Conservation (phyloP, 257 asterid genomes). For the Leptodermis oblonga region DNA sequence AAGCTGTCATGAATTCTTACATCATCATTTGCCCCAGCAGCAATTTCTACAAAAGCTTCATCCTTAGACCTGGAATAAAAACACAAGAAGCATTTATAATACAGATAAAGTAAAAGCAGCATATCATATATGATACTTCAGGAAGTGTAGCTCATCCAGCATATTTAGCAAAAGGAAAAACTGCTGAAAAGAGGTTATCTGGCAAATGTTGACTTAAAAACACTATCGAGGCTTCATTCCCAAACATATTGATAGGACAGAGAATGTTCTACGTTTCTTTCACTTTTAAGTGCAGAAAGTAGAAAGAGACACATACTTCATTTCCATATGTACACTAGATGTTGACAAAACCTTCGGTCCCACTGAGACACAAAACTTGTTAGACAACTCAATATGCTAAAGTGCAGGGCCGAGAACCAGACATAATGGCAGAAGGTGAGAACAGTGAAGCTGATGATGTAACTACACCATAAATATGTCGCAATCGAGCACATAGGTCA, state of each 20-base stretch:
- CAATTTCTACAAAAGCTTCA: constrained; percentile 65
- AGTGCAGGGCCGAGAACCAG: background rate
- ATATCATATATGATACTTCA: background rate
- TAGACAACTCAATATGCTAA: background rate
- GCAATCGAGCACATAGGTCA: background rate
- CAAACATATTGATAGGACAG: background rate
- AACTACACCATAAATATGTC: background rate
- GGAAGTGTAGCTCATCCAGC: background rate
- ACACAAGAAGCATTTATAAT: constrained; percentile 10
- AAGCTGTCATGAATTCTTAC: constrained; percentile 33
- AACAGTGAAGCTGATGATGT: background rate
- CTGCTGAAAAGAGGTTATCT: background rate
- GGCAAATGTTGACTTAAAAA: background rate
- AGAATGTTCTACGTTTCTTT: background rate
- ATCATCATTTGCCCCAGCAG: constrained; percentile 92
- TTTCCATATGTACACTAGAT: background rate
- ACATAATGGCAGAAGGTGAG: background rate
- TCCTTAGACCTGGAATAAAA: constrained; percentile 60
- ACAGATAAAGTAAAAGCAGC: background rate
- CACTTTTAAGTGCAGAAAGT: background rate
- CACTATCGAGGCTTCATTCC: background rate
- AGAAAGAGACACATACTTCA: background rate
- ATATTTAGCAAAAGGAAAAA: background rate
- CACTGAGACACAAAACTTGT: background rate
- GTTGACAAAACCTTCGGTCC: background rate